These are phyloP conservation scores for Cochlearia excelsa DNA, from an alignment of 345 rosid species.

Conservation along the genomic window DNA sequence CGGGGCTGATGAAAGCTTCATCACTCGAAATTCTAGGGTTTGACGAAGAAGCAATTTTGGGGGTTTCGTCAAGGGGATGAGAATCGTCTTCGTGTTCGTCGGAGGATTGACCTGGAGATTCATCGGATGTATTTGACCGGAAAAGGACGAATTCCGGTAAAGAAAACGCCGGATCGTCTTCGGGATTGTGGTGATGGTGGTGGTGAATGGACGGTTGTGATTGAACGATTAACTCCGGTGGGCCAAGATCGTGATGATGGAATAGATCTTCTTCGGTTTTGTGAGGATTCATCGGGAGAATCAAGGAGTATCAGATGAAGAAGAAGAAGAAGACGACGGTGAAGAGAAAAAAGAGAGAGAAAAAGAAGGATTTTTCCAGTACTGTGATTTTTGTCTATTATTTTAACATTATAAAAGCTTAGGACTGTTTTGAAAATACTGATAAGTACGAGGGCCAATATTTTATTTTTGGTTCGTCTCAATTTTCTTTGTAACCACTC, in stretches of 20 bases:
- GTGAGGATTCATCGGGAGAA: conserved; percentile 56
- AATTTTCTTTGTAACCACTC: background rate
- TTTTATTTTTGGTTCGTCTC: background rate
- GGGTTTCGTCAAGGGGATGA: conserved; percentile 27
- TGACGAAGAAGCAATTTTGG: conserved; percentile 24
- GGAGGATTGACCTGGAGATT: conserved; percentile 52
- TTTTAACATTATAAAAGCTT: conserved; percentile 1
- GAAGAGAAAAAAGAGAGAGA: conserved; percentile 1
- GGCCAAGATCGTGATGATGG: conserved; percentile 52
- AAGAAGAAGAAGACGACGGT: conserved; percentile 22
- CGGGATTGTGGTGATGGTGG: conserved; percentile 38
- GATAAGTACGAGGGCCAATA: conserved; percentile 25
- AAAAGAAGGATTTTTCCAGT: conserved; percentile 18
- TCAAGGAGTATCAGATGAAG: conserved; percentile 1
- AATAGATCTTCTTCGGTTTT: conserved; percentile 60
- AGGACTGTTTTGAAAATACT: conserved; percentile 24
- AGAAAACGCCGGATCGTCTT: conserved; percentile 45
- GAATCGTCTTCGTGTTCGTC: conserved; percentile 49
- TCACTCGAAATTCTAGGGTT: conserved; percentile 38
- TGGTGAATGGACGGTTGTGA: conserved; percentile 49
- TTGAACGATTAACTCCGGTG: conserved; percentile 42
- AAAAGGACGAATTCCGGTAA: conserved; percentile 75
- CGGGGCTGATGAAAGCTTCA: conserved; percentile 56
- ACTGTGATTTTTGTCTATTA: conserved; percentile 6
- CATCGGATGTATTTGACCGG: conserved; percentile 67